A percentile compares a stretch with the other conserved stretches of the same genome.
Evolutionary conservation across 2,329 filamentous ascomycete species (phyloP).

Genomic region (Beauveria scarabaeidicola): DNA sequence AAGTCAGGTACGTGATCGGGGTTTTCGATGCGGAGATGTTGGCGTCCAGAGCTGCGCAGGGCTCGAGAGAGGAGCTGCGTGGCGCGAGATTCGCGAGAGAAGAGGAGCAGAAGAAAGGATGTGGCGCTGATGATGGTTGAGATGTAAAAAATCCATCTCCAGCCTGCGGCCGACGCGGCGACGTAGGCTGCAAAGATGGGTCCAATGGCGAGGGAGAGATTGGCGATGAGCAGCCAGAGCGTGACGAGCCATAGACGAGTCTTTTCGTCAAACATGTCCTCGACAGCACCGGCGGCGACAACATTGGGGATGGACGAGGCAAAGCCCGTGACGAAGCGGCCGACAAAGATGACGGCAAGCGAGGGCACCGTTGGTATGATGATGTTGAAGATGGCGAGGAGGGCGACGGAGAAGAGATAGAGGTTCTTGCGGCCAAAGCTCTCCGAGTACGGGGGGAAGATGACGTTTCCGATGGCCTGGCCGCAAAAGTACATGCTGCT

Average conservation of each 20-base stretch:
- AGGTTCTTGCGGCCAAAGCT: background rate
- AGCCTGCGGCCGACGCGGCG: background rate
- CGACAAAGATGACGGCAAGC: background rate
- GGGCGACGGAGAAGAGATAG: background rate
- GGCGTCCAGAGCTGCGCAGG: background rate
- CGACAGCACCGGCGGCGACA: background rate
- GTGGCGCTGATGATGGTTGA: background rate
- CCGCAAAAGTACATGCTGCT: background rate
- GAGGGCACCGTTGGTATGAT: background rate
- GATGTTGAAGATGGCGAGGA: background rate
- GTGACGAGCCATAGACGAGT: background rate
- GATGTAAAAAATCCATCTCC: background rate
- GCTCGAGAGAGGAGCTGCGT: background rate
- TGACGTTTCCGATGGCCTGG: background rate
- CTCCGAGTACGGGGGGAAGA: background rate
- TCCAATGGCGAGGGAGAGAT: background rate
- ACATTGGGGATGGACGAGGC: background rate
- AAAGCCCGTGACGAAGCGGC: background rate
- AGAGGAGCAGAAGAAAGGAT: background rate
- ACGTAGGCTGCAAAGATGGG: slow-evolving; percentile 1
- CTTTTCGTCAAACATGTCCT: slow-evolving; percentile 1
- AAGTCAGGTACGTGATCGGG: background rate
- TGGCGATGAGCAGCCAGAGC: background rate
- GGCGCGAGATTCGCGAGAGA: background rate
- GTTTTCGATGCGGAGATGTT: background rate